Base-by-base conservation (phyloP, 129 eudicot genomes). In the Artemisia annua region DNA sequence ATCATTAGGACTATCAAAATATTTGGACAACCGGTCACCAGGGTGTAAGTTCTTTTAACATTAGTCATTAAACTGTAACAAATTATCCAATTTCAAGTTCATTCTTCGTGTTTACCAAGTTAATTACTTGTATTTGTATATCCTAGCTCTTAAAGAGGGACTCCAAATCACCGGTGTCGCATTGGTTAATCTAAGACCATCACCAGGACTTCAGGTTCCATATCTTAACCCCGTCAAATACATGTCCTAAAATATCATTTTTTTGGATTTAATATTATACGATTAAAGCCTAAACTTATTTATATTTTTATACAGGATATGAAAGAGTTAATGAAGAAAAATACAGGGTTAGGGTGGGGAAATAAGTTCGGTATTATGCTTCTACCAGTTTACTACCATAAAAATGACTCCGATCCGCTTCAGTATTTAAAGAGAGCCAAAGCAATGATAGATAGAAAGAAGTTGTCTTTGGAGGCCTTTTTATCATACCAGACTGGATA, bases 321-420 rank as follows among this genome's bases (percentile, higher is more conserved):
- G 1, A 66, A 84, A 13, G 84, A 92, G 61, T 59, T 89, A 76
- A 82, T 83, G 88, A 66, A 55, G 66, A 64, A 78, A 54, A 76
- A 76, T 69, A 62, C 69, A 53, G 77, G 81, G 60, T 57, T 72
- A 4, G 69, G 90, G 2, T 87, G 92, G 90, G 98, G 97, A 10
- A 90, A 93, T 82, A 85, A 90, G 79, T 83, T 90, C 55, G 96
- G 92, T 17, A 77, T 86, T 48, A 70, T 93, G 56, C 87, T 87
- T 1, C 53, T 87, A 73, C 96, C 98, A 0, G 64, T 90, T 44
- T 74, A 82, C 70, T 93, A 90, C 63, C 85, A 85, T 24, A 87
- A 66, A 76, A 43, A 55, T 18, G 56, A 70, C 11, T 60, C 76
- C 0, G 78, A 89, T 82, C 89, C 96, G 48, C 75, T 93, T 39